phyloP scores from a whole-genome alignment of 805 yeast genomes.

The Maudiozyma bulderi region DNA sequence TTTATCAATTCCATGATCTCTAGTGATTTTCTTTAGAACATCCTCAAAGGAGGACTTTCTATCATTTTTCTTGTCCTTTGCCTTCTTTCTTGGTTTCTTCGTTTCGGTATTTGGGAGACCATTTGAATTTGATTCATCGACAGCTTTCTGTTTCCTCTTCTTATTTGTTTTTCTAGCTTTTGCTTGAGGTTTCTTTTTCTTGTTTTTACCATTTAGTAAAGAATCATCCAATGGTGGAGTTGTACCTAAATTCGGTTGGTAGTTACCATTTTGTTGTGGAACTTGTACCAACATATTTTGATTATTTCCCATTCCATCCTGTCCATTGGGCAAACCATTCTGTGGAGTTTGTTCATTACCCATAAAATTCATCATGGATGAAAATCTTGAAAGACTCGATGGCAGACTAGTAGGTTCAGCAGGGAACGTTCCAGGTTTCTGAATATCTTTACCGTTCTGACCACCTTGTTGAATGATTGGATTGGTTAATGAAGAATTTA shows the following conservation, averaged over 20 bases:
- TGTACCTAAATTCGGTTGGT: no score
- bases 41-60: constrained; percentile 4
- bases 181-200: not conserved
- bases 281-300: not conserved
- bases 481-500: not conserved
- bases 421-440: not conserved
- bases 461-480: not conserved
- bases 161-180: not conserved
- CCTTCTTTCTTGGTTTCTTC: not conserved
- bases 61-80: not conserved
- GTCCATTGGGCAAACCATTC: not conserved
- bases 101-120: not conserved
- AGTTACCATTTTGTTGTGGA: not conserved
- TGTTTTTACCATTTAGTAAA: no score
- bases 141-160: not conserved
- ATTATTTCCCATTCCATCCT: not conserved
- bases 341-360: not conserved
- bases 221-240: no score
- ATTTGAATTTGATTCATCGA: no score
- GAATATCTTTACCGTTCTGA: not conserved
- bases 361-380: constrained; percentile 3
- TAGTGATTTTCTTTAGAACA: constrained; percentile 3
- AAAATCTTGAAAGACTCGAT: constrained; percentile 6
- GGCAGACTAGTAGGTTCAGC: constrained; percentile 2
- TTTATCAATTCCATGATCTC: not conserved